Base-by-base conservation (phyloP, 805 yeast species). In the Saccharomycopsis guyanensis region DNA sequence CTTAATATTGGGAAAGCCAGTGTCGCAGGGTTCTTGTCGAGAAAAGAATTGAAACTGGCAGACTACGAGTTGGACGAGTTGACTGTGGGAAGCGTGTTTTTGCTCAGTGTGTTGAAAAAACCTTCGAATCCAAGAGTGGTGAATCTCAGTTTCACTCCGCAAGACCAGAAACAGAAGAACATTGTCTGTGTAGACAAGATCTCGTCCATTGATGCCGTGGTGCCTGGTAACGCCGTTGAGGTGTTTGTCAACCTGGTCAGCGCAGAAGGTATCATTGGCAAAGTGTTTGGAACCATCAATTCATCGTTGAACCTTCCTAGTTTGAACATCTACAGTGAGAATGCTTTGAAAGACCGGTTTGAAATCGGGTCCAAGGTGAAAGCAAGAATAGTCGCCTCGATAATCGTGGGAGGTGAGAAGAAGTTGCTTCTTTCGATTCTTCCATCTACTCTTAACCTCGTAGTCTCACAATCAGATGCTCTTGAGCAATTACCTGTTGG, bases 151-250 rank as follows among this genome's bases (percentile, higher is more conserved):
- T 42, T 68, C 7, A 73, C 78, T 3, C 59, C 68, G 19, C 69
- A 69, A 27, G 61, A 42, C 13, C 22, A 24, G 16, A 36, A 40
- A 15, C 38, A 35, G 37, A 72, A 75, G 47, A 78, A 74, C 50
- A 70, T 71, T 51, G 56, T 68, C 19, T 64, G 76, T 4, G 58
- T 76, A 5, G 59, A 76, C 3, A 66, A 82, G 4, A 79, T 83
- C 37, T 71, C 87, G 1, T 78, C 94, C 2, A 67, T 86, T 18
- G 94, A 88, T 56, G 78, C 95, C 3, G 73, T 89, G 23, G 73
- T 84, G 33, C 95, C 99, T 2, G 99, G 98, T 56, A 75, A 80
- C 53, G 58, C 80, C 8, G 86, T 89, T 7, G 87, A 84, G 49
- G 84, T 88, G 4, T 64, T 81, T 24, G 73, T 88, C 18, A 72